Evolutionary conservation across 148 eudicot species (phyloP).

Genomic region (Dysphania ambrosioides): DNA sequence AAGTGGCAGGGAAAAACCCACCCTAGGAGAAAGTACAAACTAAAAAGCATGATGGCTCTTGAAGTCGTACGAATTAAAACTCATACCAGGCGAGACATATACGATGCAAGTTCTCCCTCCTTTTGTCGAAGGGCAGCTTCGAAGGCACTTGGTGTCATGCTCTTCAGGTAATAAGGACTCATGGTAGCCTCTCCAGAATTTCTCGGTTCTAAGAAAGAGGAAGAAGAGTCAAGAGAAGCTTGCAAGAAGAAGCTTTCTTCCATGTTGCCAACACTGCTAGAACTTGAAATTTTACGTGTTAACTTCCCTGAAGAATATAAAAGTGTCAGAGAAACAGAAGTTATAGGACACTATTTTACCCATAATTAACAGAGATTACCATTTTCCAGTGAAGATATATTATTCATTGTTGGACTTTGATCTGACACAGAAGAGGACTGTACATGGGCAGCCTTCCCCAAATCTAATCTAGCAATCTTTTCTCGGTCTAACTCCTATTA

Average conservation of each 20-base stretch:
- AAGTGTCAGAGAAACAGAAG: background rate
- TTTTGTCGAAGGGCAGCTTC: conserved; percentile 91
- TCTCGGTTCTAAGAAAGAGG: conserved; percentile 57
- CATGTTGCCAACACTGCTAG: conserved; percentile 76
- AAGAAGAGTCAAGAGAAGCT: conserved; percentile 78
- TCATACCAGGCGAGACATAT: conserved; percentile 84
- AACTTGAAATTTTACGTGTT: conserved; percentile 75
- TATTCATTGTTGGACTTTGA: conserved; percentile 49
- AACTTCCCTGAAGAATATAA: conserved; percentile 54
- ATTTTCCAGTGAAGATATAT: conserved; percentile 59
- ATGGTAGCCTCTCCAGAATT: conserved; percentile 57
- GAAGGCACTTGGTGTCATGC: conserved; percentile 76
- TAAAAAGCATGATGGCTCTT: background rate
- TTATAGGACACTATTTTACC: background rate
- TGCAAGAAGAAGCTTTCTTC: conserved; percentile 94
- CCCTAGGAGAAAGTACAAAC: background rate
- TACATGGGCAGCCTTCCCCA: conserved; percentile 62
- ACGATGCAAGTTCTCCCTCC: conserved; percentile 95
- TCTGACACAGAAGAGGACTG: conserved; percentile 52
- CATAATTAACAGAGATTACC: conserved; percentile 39
- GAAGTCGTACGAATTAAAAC: background rate
- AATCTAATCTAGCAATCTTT: conserved; percentile 71
- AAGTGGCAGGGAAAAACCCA: background rate
- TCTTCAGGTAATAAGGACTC: conserved; percentile 76
- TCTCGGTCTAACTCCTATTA: conserved; percentile 78